Conservation (phyloP, 2,329 filamentous ascomycete species). For the Fusarium foetens region DNA sequence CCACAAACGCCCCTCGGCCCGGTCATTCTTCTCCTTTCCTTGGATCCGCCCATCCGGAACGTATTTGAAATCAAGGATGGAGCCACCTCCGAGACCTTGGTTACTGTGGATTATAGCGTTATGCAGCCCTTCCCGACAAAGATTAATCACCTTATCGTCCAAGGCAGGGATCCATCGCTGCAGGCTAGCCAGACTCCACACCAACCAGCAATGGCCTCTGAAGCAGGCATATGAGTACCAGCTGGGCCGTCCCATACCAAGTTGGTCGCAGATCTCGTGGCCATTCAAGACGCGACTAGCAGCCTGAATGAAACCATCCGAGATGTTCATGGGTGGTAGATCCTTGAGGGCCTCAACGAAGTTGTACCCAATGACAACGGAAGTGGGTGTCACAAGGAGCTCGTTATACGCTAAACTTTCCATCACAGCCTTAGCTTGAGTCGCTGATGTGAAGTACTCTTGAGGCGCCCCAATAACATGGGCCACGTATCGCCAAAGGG, state of each 20-base stretch:
- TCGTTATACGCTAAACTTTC: conserved; percentile 50
- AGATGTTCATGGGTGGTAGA: conserved; percentile 50
- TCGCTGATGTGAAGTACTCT: conserved; percentile 39
- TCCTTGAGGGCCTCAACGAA: conserved; percentile 52
- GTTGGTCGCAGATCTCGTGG: conserved; percentile 49
- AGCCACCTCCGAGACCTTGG: conserved; percentile 42
- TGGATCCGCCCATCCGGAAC: conserved; percentile 41
- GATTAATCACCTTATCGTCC: conserved; percentile 40
- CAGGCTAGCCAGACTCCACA: conserved; percentile 40
- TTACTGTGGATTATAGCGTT: conserved; percentile 44
- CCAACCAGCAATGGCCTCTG: conserved; percentile 48
- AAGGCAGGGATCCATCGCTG: conserved; percentile 42
- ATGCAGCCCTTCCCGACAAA: conserved; percentile 44
- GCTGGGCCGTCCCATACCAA: conserved; percentile 48
- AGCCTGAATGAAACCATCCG: conserved; percentile 36
- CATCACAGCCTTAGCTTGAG: conserved; percentile 47
- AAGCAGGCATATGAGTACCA: conserved; percentile 45
- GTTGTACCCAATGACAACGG: conserved; percentile 50
- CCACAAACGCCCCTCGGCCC: conserved; percentile 13
- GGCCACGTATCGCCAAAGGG: conserved; percentile 58
- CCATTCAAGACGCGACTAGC: conserved; percentile 52
- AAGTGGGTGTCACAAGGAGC: conserved; percentile 48
- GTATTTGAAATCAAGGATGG: conserved; percentile 50
- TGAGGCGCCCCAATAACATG: conserved; percentile 46
- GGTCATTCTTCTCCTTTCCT: conserved; percentile 37